A percentile compares a stretch with the other conserved stretches of the same genome.
Conservation (phyloP, 768 basidiomycete species). For the Lepiota brunneoincarnata region DNA sequence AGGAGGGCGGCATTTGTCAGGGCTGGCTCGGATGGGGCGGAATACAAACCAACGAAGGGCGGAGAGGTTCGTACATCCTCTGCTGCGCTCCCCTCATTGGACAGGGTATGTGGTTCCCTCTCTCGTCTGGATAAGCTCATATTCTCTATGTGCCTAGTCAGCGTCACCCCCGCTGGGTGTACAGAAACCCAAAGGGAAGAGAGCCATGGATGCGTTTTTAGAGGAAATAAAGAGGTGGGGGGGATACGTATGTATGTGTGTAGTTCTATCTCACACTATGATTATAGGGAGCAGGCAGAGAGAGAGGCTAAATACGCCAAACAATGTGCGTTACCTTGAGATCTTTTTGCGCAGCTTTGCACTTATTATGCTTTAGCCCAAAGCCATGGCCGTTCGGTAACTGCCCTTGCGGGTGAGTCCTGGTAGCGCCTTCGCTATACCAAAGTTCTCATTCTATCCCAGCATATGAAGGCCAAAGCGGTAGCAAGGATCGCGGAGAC, state of each 20-base stretch:
- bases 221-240: constrained; percentile 91
- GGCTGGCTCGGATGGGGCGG: constrained; percentile 45
- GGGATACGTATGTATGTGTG: background rate
- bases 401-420: constrained; percentile 66
- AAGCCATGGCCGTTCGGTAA: constrained; percentile 74
- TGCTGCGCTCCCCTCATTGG: constrained; percentile 3
- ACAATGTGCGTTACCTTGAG: constrained; percentile 42
- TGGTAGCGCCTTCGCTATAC: background rate
- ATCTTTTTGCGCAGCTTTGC: background rate
- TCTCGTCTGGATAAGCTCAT: background rate
- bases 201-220: constrained; percentile 94
- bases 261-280: background rate
- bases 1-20: constrained; percentile 59
- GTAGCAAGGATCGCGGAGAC: constrained; percentile 87
- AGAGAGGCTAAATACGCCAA: constrained; percentile 83
- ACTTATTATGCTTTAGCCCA: background rate
- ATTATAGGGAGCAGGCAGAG: constrained; percentile 83
- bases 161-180: constrained; percentile 54
- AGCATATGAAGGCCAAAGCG: constrained; percentile 89
- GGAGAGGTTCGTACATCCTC: constrained; percentile 2
- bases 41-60: constrained; percentile 30
- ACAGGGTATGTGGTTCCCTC: constrained; percentile 15
- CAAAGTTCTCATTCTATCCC: background rate
- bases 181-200: constrained; percentile 86
- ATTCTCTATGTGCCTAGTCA: constrained; percentile 31